Percentiles rank a stretch among this genome's conserved stretches.
phyloP scores from a whole-genome alignment of 441 rosid genomes.

The Lepidium campestre region DNA sequence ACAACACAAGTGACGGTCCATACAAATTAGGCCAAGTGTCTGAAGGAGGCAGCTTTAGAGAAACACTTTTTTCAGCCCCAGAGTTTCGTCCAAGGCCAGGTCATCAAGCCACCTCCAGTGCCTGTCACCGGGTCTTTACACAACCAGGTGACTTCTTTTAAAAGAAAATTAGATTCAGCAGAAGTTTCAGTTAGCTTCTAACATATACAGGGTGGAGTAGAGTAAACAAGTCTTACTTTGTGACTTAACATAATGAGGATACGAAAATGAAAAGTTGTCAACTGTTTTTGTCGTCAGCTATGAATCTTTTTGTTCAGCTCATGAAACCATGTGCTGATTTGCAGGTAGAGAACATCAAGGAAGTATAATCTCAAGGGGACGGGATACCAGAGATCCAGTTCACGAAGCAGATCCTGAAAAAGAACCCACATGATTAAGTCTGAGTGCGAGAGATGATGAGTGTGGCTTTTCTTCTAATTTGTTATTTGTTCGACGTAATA shows the following conservation, averaged over 20 bases:
- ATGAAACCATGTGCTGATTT: background rate
- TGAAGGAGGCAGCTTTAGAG: slow-evolving; percentile 38
- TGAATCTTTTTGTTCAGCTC: background rate
- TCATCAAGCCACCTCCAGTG: slow-evolving; percentile 29
- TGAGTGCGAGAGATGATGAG: slow-evolving; percentile 7
- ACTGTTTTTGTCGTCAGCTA: background rate
- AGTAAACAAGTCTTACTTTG: background rate
- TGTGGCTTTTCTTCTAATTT: background rate
- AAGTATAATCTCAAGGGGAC: slow-evolving; percentile 20
- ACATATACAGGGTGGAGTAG: background rate
- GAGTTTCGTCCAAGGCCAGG: slow-evolving; percentile 45
- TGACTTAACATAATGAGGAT: slow-evolving; percentile 7
- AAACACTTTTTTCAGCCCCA: slow-evolving; percentile 23
- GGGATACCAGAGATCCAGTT: slow-evolving; percentile 38
- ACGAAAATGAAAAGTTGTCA: slow-evolving; percentile 1
- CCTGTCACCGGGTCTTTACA: slow-evolving; percentile 36
- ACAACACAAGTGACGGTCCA: slow-evolving; percentile 31
- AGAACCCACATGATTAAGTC: slow-evolving; percentile 41
- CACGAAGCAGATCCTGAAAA: slow-evolving; percentile 37
- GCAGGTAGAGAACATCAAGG: slow-evolving; percentile 46
- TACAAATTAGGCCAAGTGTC: slow-evolving; percentile 34
- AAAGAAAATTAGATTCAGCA: background rate
- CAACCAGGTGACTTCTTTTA: slow-evolving; percentile 39
- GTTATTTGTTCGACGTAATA: background rate
- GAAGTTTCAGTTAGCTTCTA: slow-evolving; percentile 1